Conservation (phyloP, 2,329 filamentous ascomycete species). For the Hysterium pulicare region DNA sequence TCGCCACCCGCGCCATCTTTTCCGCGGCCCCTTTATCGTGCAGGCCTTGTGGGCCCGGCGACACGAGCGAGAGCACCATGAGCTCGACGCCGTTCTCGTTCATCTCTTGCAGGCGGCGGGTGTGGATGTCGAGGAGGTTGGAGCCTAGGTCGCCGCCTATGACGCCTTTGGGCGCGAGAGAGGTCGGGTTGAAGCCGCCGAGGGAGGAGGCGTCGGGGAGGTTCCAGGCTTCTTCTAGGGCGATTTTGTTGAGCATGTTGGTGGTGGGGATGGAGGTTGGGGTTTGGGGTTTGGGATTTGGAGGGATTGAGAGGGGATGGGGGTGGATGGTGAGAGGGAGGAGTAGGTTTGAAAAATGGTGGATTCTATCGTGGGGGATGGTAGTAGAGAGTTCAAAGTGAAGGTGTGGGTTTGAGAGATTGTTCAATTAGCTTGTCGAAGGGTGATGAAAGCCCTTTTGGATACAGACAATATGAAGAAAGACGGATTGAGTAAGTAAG, state of each 20-base stretch:
- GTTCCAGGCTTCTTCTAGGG: constrained; percentile 1
- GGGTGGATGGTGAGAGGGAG: no score
- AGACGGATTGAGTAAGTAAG: no score
- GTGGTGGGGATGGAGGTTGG: not conserved
- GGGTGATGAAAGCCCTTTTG: no score
- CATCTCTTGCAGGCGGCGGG: constrained; percentile 40
- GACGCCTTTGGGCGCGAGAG: not conserved
- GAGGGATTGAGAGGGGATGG: no score
- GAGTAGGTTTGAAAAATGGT: no score
- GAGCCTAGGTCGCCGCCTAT: constrained; percentile 17
- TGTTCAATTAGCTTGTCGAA: no score
- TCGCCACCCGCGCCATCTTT: constrained; percentile 39
- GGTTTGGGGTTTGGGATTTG: no score
- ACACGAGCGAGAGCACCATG: constrained; percentile 47
- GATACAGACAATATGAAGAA: no score
- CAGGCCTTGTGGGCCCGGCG: constrained; percentile 47
- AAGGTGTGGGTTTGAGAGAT: no score
- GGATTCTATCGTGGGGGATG: no score
- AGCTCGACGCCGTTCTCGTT: constrained; percentile 47
- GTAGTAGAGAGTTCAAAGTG: no score
- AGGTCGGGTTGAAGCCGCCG: not conserved
- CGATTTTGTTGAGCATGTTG: not conserved
- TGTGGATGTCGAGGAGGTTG: constrained; percentile 52
- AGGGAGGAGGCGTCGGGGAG: not conserved
- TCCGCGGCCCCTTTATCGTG: constrained; percentile 43